Base-by-base conservation (phyloP, 2,329 filamentous ascomycete species). In the Chaetomium sp. region DNA sequence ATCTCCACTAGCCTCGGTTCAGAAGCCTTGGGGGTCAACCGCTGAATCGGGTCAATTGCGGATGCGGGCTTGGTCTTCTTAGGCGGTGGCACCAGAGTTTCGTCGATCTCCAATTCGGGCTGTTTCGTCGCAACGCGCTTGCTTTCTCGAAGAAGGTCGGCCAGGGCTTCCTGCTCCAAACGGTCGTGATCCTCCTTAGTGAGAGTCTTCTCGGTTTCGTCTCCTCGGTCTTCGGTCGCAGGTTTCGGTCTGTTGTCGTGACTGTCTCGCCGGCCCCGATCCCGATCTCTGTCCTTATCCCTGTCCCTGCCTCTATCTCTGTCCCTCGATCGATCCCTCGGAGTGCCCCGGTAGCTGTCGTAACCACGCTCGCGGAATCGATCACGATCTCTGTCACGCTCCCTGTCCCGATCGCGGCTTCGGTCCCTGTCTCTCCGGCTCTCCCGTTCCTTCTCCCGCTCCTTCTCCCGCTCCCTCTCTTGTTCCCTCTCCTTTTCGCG, bases 131-230 rank as follows among this genome's bases (percentile, higher is more conserved):
- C 74, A 29, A 79, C 77, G 51, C 81, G 80, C 60, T 81, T 85
- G 74, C 84, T 87, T 70, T 87, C 85, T n/a, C 85, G 80, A 13
- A 87, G 74, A 16, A 87, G 78, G 65, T 87, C 83, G 23, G 82
- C 83, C 65, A 87, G 75, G 1, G 85, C 85, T 68, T 86, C 83
- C 70, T 83, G 81, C 70, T 87, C 85, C 8, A 87, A 78, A 21
- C 81, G 78, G 61, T 86, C 81, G 29, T 83, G 80, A 47, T 87
- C 84, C 68, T 87, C 85, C 65, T 85, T 82, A 7, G 83, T 83
- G 12, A 87, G 78, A 57, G 83, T 79, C 71, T 85, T 82, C 73
- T 84, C 83, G 49, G 79, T 72, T 50, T 82, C 78, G 62, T 81
- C 80, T 0, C 81, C 74, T 45, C 78, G 76, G 25, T 76, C 75